Percentiles rank a stretch among this genome's conserved stretches.
phyloP scores from a whole-genome alignment of 768 basidiomycete genomes.

The Mycena galericulata region DNA sequence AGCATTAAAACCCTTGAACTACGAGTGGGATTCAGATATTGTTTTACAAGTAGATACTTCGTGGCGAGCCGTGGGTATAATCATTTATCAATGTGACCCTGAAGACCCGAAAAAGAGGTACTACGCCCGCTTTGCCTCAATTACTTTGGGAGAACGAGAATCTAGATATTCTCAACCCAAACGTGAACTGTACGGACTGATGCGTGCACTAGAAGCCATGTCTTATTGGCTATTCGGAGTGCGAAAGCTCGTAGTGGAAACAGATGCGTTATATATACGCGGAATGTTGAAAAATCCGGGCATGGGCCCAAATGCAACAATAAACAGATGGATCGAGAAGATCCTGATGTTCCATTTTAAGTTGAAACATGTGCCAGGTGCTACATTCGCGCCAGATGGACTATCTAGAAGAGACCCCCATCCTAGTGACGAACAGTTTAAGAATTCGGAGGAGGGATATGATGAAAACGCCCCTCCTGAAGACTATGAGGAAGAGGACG shows the following conservation, averaged over 20 bases:
- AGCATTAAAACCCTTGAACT: conserved; percentile 40
- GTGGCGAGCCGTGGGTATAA: conserved; percentile 48
- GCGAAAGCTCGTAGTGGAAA: conserved; percentile 46
- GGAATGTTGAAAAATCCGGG: conserved; percentile 50
- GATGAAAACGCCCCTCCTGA: too few relatives aligned
- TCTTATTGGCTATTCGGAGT: conserved; percentile 35
- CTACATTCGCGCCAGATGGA: too few relatives aligned
- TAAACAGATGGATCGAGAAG: conserved; percentile 51
- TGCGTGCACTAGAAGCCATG: conserved; percentile 32
- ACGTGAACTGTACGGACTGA: conserved; percentile 52
- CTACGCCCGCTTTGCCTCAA: conserved; percentile 50
- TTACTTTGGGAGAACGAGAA: conserved; percentile 49
- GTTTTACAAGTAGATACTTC: conserved; percentile 45
- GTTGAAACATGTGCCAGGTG: too few relatives aligned
- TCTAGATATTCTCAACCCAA: conserved; percentile 52
- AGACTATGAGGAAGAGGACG: too few relatives aligned
- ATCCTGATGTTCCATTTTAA: conserved; percentile 50
- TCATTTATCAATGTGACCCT: conserved; percentile 48
- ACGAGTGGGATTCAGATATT: conserved; percentile 34
- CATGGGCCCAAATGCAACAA: conserved; percentile 46
- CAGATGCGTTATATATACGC: conserved; percentile 47
- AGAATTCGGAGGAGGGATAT: too few relatives aligned
- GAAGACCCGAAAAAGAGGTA: conserved; percentile 33
- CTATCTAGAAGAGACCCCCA: too few relatives aligned
- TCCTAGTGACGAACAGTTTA: too few relatives aligned